phyloP scores from a whole-genome alignment of 768 basidiomycete species.

The Phlebiopsis gigantea region DNA sequence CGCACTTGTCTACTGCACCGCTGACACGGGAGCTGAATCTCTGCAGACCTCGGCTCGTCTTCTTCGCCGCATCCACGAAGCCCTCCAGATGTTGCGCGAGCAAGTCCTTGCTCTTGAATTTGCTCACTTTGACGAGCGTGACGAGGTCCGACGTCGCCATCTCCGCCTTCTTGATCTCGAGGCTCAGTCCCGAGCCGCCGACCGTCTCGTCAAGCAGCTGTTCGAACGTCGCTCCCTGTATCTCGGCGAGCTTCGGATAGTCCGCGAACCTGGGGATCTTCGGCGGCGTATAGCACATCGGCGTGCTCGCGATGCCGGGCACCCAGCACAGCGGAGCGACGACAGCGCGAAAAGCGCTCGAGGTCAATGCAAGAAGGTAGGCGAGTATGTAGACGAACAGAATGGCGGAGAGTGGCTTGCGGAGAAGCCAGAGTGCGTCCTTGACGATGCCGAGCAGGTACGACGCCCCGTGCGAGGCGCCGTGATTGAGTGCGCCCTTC shows the following conservation, averaged over 20 bases:
- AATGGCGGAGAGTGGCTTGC: constrained; percentile 50
- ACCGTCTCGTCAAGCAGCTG: constrained; percentile 55
- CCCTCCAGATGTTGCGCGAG: constrained; percentile 45
- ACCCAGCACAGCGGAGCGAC: constrained; percentile 57
- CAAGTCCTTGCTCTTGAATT: constrained; percentile 53
- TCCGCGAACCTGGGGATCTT: constrained; percentile 43
- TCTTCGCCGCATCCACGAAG: constrained; percentile 60
- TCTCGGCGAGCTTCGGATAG: constrained; percentile 54
- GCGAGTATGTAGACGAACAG: constrained; percentile 48
- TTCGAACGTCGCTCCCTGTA: constrained; percentile 59
- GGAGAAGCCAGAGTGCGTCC: constrained; percentile 44
- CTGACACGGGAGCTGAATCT: constrained; percentile 62
- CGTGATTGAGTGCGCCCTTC: constrained; percentile 11
- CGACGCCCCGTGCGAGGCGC: constrained; percentile 20
- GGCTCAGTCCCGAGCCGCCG: constrained; percentile 52
- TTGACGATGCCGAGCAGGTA: constrained; percentile 47
- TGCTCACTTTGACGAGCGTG: constrained; percentile 56
- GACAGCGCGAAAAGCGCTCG: constrained; percentile 37
- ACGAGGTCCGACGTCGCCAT: constrained; percentile 70
- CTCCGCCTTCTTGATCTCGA: constrained; percentile 71
- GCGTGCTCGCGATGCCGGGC: constrained; percentile 48
- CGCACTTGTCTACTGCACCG: constrained; percentile 71
- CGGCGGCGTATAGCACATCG: constrained; percentile 33
- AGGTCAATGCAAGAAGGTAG: constrained; percentile 36
- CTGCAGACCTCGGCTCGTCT: constrained; percentile 52